Evolutionary conservation across 331 rosid genomes (phyloP), one percentile per base, ranked within the genome.

Genomic region (Saraca asoca): DNA sequence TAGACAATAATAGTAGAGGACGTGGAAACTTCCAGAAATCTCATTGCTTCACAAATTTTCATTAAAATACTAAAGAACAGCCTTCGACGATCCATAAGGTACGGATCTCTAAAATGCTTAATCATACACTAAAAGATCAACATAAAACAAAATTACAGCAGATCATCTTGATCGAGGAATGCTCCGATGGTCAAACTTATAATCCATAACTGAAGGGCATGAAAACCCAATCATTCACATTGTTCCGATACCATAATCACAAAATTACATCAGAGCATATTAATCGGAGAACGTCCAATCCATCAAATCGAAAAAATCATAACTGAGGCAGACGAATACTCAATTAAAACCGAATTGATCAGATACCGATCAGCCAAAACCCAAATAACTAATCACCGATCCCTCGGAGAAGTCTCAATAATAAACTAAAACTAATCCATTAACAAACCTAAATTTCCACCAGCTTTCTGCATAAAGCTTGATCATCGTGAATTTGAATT

Each of bases 371-470:
- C 31, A 24, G 2, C 19, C 68, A 15, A 34, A 34, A 6, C 13
- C 2, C 7, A 29, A 7, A 37, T 37, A 14, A 24, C 31, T 24
- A 24, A 24, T 24, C 31, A 3, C 31, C 31, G 3, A 24, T 24
- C 44, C 42, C 4, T 7, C 1, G 31, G 24, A 31, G n/a, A 4
- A 48, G 19, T 15, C 53, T 12, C 18, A 53, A 24, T 24, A 16
- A 43, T 31, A 34, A 67, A 62, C 10, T 0, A 24, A 45, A 38
- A 20, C 15, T n/a, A 62, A 55, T 37, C 59, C 38, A 18, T 6
- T 39, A 5, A n/a, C 59, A 59, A 51, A 18, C 50, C 51, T 42
- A 51, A 35, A 33, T 13, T 16, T 51, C 57, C 42, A 66, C 33
- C 64, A 35, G 5, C 64, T 51, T 31, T 39, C 10, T 12, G 38